Conservation (phyloP, 2,329 filamentous ascomycete genomes). For the Akanthomyces uredinophilus region DNA sequence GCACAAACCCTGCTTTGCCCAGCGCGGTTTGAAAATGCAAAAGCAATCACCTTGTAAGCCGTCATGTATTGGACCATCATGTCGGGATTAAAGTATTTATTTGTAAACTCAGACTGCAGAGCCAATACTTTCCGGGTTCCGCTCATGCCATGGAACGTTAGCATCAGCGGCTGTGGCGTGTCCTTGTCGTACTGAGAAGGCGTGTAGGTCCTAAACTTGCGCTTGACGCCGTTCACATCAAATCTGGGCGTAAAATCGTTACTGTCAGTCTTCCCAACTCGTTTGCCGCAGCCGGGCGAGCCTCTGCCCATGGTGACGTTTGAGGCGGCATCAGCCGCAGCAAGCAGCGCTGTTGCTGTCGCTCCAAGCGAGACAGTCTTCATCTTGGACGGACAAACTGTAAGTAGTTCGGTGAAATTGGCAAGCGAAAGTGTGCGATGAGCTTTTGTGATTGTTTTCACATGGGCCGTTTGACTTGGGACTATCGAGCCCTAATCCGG, state of each 20-base stretch:
- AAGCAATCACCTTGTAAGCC: conserved; percentile 28
- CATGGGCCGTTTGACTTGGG: not conserved
- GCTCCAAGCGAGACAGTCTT: not conserved
- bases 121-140: not conserved
- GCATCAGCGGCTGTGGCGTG: not conserved
- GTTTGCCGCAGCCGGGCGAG: conserved; percentile 1
- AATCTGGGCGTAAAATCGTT: not conserved
- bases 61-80: conserved; percentile 38
- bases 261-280: not conserved
- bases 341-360: not conserved
- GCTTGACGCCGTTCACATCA: not conserved
- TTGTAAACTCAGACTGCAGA: not conserved
- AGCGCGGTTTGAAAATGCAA: too few species aligned
- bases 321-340: not conserved
- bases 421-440: not conserved
- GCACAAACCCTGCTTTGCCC: not conserved
- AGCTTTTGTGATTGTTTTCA: not conserved
- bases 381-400: not conserved
- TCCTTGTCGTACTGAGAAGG: not conserved
- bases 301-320: not conserved
- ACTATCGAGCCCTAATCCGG: not conserved
- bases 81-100: not conserved
- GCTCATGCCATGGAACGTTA: not conserved
- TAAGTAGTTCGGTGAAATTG: not conserved
- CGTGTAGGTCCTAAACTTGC: not conserved